Conservation (phyloP, 164 flowering plant species). For the Akebia trifoliata region DNA sequence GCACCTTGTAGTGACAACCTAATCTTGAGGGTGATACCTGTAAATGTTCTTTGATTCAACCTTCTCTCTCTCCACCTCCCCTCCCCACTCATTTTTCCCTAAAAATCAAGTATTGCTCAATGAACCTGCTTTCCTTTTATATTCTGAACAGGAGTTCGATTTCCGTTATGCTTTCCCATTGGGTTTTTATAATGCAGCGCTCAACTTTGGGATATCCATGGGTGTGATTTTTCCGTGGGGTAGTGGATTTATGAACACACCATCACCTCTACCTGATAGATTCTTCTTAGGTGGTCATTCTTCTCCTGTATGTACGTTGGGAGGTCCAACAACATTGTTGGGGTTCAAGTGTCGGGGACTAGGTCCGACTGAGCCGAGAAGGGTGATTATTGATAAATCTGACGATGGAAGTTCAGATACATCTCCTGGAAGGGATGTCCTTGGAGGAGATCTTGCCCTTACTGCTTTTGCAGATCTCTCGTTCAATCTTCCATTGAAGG, state of each 20-base stretch:
- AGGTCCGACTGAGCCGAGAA: constrained; percentile 75
- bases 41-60: no score
- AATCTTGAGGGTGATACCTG: no score
- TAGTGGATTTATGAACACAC: constrained; percentile 45
- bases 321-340: constrained; percentile 66
- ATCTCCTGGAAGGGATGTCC: constrained; percentile 46
- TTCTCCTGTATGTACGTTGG: constrained; percentile 76
- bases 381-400: constrained; percentile 33
- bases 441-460: constrained; percentile 91
- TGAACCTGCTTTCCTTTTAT: neutral
- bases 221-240: constrained; percentile 89
- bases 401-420: constrained; percentile 30
- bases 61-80: no score
- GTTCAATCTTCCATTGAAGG: constrained; percentile 71
- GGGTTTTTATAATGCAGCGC: constrained; percentile 67
- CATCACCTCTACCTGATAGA: constrained; percentile 68
- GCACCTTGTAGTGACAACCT: no score
- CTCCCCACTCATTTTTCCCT: no score
- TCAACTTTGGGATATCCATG: constrained; percentile 74
- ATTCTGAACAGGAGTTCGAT: constrained; percentile 72
- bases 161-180: constrained; percentile 83
- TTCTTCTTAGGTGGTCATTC: constrained; percentile 86
- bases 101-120: neutral
- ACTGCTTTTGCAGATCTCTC: constrained; percentile 90
- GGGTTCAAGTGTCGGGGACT: constrained; percentile 81